phyloP scores from a whole-genome alignment of 2,329 filamentous ascomycete genomes.

The Botrytis squamosa region DNA sequence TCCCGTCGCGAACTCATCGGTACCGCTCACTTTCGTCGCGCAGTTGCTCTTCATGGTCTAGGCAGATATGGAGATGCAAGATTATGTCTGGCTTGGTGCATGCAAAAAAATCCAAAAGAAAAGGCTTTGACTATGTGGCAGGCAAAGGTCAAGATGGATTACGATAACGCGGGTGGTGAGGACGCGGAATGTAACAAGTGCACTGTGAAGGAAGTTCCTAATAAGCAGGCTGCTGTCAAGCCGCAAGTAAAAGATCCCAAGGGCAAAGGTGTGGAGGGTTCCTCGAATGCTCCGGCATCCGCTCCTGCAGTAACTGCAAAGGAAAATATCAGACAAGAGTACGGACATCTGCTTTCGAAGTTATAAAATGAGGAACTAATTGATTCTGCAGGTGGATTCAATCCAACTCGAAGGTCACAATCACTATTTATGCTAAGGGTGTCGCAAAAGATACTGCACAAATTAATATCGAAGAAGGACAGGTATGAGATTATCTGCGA shows the following conservation, averaged over 20 bases:
- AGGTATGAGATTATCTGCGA: conserved; percentile 23
- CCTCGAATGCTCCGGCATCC: conserved; percentile 9
- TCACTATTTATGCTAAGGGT: conserved; percentile 66
- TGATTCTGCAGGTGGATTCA: conserved; percentile 55
- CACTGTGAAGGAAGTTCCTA: conserved; percentile 54
- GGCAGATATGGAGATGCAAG: conserved; percentile 73
- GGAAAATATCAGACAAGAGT: conserved; percentile 62
- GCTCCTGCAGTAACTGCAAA: conserved; percentile 43
- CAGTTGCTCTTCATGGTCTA: conserved; percentile 68
- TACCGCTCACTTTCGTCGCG: conserved; percentile 79
- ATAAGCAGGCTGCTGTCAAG: conserved; percentile 25
- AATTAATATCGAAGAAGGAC: conserved; percentile 43
- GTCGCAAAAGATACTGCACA: conserved; percentile 56
- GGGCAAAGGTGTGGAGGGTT: conserved; percentile 1
- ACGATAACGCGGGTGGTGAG: conserved; percentile 48
- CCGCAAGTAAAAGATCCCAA: neutral
- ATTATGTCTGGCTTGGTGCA: conserved; percentile 62
- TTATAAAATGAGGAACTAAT: neutral
- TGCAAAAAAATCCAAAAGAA: conserved; percentile 52
- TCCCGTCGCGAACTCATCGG: conserved; percentile 73
- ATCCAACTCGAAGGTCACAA: conserved; percentile 56
- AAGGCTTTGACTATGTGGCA: conserved; percentile 57
- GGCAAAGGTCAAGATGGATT: conserved; percentile 52
- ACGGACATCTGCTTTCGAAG: neutral
- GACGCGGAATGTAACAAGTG: conserved; percentile 48